Conservation (phyloP, 495 filamentous ascomycete genomes). For the Hypomontagnella submonticulosa region DNA sequence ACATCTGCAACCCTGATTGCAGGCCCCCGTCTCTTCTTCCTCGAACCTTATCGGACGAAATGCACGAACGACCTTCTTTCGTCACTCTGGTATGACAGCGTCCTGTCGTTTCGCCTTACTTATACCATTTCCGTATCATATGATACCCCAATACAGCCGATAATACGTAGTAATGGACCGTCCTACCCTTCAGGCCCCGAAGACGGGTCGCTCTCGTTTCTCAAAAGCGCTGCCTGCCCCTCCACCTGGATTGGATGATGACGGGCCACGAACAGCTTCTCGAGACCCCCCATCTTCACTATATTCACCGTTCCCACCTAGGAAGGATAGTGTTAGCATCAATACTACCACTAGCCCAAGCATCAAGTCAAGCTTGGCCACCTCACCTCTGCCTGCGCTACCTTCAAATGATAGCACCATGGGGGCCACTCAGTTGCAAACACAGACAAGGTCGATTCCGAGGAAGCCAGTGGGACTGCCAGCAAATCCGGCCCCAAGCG, state of each 20-base stretch:
- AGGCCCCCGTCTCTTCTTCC: conserved; percentile 38
- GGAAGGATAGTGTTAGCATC: conserved; percentile 40
- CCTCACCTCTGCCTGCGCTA: conserved; percentile 39
- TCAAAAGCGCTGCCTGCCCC: conserved; percentile 51
- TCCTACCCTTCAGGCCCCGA: conserved; percentile 43
- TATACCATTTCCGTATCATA: conserved; percentile 27
- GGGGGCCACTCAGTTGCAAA: conserved; percentile 24
- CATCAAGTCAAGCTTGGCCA: conserved; percentile 22
- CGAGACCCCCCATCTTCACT: conserved; percentile 31
- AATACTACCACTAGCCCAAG: conserved; percentile 29
- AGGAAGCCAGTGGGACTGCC: conserved; percentile 46
- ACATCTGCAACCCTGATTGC: conserved; percentile 42
- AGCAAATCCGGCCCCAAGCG: conserved; percentile 34
- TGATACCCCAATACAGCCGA: conserved; percentile 34
- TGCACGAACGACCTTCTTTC: conserved; percentile 30
- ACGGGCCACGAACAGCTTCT: conserved; percentile 29
- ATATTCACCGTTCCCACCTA: conserved; percentile 41
- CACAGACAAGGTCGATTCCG: conserved; percentile 36
- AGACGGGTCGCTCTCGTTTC: conserved; percentile 48
- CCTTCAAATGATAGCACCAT: conserved; percentile 27
- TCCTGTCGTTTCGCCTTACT: conserved; percentile 31
- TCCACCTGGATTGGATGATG: conserved; percentile 36
- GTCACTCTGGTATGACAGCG: conserved; percentile 39
- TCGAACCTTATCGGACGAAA: conserved; percentile 44
- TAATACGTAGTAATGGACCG: conserved; percentile 41